phyloP scores from a whole-genome alignment of 1,284 basidiomycete species.

The Papiliotrema laurentii region DNA sequence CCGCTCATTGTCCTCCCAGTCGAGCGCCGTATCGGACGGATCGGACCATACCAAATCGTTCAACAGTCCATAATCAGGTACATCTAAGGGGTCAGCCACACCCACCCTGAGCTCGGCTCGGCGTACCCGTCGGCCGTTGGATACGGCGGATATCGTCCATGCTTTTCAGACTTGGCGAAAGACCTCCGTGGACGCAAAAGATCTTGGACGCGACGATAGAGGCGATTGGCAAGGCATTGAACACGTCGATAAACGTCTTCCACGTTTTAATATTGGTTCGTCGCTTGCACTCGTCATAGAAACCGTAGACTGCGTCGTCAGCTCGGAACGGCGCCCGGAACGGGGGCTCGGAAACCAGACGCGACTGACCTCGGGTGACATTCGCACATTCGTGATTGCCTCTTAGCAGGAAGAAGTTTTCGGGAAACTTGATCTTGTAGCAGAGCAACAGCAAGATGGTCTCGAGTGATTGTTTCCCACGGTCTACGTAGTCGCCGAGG shows the following conservation, averaged over 20 bases:
- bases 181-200: slow-evolving; percentile 97
- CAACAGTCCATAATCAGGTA: slow-evolving; percentile 96
- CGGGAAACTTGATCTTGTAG: slow-evolving; percentile 61
- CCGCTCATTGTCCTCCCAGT: slow-evolving; percentile 99
- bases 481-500: slow-evolving; percentile 60
- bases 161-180: slow-evolving; percentile 92
- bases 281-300: slow-evolving; percentile 63
- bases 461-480: slow-evolving; percentile 59
- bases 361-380: slow-evolving; percentile 52
- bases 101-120: not conserved
- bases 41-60: slow-evolving; percentile 99
- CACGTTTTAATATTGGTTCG: slow-evolving; percentile 99
- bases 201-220: slow-evolving; percentile 99
- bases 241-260: slow-evolving; percentile 99
- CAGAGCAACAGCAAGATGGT: slow-evolving; percentile 55
- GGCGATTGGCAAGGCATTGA: slow-evolving; percentile 98
- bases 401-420: slow-evolving; percentile 60
- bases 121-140: slow-evolving; percentile 75
- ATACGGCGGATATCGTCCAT: slow-evolving; percentile 99
- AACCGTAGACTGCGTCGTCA: slow-evolving; percentile 53
- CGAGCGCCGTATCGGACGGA: slow-evolving; percentile 92
- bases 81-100: slow-evolving; percentile 57
- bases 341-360: not conserved
- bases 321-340: not conserved
- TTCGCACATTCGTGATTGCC: slow-evolving; percentile 61